phyloP scores from a whole-genome alignment of 768 basidiomycete species.

The Tubosaeta brunneosetosa region DNA sequence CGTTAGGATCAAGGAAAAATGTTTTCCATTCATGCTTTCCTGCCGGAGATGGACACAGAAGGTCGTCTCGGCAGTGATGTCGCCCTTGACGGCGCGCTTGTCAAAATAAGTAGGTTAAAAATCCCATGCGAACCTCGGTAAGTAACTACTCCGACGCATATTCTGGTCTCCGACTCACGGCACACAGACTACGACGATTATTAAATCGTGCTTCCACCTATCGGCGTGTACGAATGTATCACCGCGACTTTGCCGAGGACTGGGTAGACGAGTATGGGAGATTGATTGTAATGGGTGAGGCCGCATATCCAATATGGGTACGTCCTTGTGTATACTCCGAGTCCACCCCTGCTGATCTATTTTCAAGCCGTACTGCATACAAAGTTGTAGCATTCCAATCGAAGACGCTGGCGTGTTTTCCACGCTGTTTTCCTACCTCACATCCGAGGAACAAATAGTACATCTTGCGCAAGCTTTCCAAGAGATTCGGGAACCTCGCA shows the following conservation, averaged over 20 bases:
- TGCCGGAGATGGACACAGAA: constrained; percentile 37
- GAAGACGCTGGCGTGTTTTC: constrained; percentile 34
- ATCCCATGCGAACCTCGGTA: constrained; percentile 39
- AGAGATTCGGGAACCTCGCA: constrained; percentile 53
- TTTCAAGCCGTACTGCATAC: constrained; percentile 46
- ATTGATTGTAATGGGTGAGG: constrained; percentile 54
- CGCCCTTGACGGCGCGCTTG: constrained; percentile 19
- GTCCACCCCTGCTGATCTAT: background rate
- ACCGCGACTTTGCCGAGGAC: constrained; percentile 39
- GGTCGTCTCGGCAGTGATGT: constrained; percentile 29
- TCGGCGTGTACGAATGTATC: constrained; percentile 37
- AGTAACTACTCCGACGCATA: constrained; percentile 2
- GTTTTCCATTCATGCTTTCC: constrained; percentile 37
- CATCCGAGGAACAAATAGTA: constrained; percentile 43
- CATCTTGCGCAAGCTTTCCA: constrained; percentile 54
- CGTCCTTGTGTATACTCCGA: constrained; percentile 4
- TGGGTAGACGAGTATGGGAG: constrained; percentile 49
- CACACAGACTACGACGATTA: constrained; percentile 35
- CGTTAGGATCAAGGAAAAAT: constrained; percentile 34
- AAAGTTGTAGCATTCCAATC: constrained; percentile 31
- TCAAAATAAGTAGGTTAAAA: constrained; percentile 33
- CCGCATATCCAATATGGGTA: constrained; percentile 57
- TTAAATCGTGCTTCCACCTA: constrained; percentile 34
- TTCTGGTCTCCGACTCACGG: constrained; percentile 1
- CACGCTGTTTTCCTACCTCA: constrained; percentile 41